Evolutionary conservation across 2,329 filamentous ascomycete species (phyloP).

Genomic region (Aspergillus ochraceus): DNA sequence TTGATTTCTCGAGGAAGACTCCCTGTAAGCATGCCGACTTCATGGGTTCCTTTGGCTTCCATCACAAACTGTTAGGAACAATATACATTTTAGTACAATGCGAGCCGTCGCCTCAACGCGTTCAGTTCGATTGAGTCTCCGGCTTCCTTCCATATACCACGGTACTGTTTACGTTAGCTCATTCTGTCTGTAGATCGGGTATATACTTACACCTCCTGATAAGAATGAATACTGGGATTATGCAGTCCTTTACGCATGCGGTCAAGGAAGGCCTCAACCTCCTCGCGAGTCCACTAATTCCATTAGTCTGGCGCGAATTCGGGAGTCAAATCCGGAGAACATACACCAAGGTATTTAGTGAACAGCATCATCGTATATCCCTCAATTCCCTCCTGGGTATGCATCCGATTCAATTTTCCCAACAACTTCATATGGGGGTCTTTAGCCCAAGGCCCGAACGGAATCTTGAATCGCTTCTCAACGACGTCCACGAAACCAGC

Average conservation of each 20-base stretch:
- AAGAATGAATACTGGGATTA: constrained; percentile 2
- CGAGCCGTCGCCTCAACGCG: too few relatives aligned
- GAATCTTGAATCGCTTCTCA: constrained; percentile 6
- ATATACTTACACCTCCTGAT: constrained; percentile 10
- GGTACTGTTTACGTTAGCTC: not conserved
- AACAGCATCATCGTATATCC: constrained; percentile 2
- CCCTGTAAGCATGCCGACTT: too few relatives aligned
- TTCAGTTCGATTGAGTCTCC: not conserved
- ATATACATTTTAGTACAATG: too few relatives aligned
- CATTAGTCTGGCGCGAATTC: not conserved
- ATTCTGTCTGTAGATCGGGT: not conserved
- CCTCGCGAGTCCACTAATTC: not conserved
- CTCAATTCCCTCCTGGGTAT: not conserved
- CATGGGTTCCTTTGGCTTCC: too few relatives aligned
- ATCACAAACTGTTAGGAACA: too few relatives aligned
- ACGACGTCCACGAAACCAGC: constrained; percentile 26
- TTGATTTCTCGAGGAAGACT: constrained; percentile 28
- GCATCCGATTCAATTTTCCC: not conserved
- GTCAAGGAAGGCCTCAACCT: constrained; percentile 6
- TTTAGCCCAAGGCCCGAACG: not conserved
- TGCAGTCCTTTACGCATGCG: constrained; percentile 3
- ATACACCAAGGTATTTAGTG: not conserved
- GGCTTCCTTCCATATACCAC: not conserved
- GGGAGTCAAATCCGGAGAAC: too few relatives aligned
- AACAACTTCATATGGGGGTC: not conserved